Evolutionary conservation across 1,284 basidiomycete species (phyloP), one percentile per base, ranked within the genome.

Genomic region (Dichomitus squalens): DNA sequence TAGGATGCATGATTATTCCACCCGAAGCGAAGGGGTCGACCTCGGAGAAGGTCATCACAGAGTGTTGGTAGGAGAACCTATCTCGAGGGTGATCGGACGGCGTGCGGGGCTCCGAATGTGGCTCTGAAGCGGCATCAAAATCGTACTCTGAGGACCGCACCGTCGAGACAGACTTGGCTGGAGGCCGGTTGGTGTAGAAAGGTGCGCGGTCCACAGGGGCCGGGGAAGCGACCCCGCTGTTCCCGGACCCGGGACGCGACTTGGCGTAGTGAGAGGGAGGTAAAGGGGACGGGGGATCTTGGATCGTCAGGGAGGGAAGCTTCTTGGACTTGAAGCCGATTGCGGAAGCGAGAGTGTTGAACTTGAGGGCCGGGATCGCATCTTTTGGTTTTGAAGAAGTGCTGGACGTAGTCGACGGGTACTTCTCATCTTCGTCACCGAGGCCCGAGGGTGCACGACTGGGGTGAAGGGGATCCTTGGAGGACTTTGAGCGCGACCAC

Each of bases 311-410:
- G 3, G 79, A 67, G 0, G 81, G 76, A n/a, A 63, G 57, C 65
- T 85, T 88, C 73, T 83, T 88, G 16, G 81, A 74, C 69, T 82
- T 87, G 66, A 87, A 76, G 52, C 86, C 84, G 50, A 88, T 82
- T 39, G 82, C 84, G 46, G 80, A 76, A 14, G 82, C 81, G 39
- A 90, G 70, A 2, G 81, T 78, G 59, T 79, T 83, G 65, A 85
- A 76, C 58, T 76, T 83, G 64, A 79, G 75, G 47, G 62, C 43
- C n/a, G 66, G 46, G 21, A 62, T 36, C 36, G 54, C 54, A 46
- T 70, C 68, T 55, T 66, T 70, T 33, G 53, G 47, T 43, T 60
- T 67, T 49, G 63, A 48, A 43, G 64, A 65, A 7, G 54, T 39
- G 16, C 48, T 52, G 29, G 64, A 56, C 11, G 51, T 21, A 23